These are phyloP conservation scores for Chaetomiaceae sp. DNA, from an alignment of 2,329 filamentous ascomycete species.

Conservation along the genomic window DNA sequence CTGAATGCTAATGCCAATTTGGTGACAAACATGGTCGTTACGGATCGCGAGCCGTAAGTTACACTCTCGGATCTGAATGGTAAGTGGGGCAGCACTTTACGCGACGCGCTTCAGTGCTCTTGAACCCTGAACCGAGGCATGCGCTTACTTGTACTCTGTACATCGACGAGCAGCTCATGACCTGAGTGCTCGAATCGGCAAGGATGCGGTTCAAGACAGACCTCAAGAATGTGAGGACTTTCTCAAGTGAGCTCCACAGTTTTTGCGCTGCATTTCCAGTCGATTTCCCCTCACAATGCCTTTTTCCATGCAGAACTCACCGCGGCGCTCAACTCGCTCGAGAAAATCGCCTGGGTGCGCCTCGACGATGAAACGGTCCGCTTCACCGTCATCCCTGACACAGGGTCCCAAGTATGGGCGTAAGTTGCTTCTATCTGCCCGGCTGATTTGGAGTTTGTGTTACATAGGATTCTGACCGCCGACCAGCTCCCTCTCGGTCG, in stretches of 20 bases:
- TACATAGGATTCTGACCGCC: too few species aligned
- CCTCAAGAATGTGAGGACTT: constrained; percentile 59
- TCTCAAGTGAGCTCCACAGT: constrained; percentile 52
- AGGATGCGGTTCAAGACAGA: constrained; percentile 62
- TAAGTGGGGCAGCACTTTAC: too few species aligned
- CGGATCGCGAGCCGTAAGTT: too few species aligned
- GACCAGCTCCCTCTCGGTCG: constrained; percentile 54
- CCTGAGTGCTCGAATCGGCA: constrained; percentile 22
- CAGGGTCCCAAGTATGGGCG: constrained; percentile 95
- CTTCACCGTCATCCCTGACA: constrained; percentile 92
- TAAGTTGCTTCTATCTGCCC: constrained; percentile 33
- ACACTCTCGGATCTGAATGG: too few species aligned
- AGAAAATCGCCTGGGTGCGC: constrained; percentile 85
- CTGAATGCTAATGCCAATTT: too few species aligned
- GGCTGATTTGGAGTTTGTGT: too few species aligned
- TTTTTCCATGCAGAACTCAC: constrained; percentile 48
- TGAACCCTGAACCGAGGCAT: too few species aligned
- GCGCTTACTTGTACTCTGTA: neutral
- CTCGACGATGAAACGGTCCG: constrained; percentile 81
- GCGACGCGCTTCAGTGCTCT: too few species aligned
- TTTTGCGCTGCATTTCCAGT: neutral
- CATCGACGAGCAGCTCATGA: neutral
- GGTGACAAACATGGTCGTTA: too few species aligned
- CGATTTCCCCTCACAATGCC: neutral
- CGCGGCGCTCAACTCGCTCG: constrained; percentile 58